phyloP scores from a whole-genome alignment of 495 filamentous ascomycete species.

The Aspergillus egyptiacus region DNA sequence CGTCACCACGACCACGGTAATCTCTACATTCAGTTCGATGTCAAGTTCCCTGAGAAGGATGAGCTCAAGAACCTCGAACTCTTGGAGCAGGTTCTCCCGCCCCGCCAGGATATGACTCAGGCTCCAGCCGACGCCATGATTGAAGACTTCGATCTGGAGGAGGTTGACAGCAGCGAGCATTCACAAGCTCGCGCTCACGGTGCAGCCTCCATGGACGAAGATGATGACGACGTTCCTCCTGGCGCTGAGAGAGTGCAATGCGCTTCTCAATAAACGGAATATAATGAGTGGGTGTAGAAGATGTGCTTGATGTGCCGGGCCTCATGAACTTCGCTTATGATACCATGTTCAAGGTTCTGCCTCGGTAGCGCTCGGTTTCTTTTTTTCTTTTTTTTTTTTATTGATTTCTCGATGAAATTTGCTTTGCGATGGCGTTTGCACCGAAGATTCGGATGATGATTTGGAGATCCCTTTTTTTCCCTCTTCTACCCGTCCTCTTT shows the following conservation, averaged over 20 bases:
- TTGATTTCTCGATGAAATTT: slow-evolving; percentile 26
- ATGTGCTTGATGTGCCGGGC: slow-evolving; percentile 21
- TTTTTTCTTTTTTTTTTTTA: slow-evolving; percentile 28
- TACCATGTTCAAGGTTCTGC: slow-evolving; percentile 35
- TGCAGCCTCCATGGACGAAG: slow-evolving; percentile 72
- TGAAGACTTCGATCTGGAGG: slow-evolving; percentile 78
- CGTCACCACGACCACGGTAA: slow-evolving; percentile 96
- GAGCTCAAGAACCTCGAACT: slow-evolving; percentile 48
- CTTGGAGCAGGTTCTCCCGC: slow-evolving; percentile 76
- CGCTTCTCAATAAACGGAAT: slow-evolving; percentile 76
- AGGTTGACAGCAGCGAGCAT: slow-evolving; percentile 62
- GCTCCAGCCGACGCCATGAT: slow-evolving; percentile 80
- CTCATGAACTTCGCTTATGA: slow-evolving; percentile 41
- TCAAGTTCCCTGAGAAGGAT: slow-evolving; percentile 80
- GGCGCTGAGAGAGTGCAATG: slow-evolving; percentile 95
- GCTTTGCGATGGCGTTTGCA: slow-evolving; percentile 40
- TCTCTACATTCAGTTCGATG: slow-evolving; percentile 94
- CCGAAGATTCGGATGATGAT: slow-evolving; percentile 31
- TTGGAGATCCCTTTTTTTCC: slow-evolving; percentile 21
- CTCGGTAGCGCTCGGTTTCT: slow-evolving; percentile 19
- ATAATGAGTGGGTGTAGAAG: slow-evolving; percentile 11
- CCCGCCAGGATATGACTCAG: slow-evolving; percentile 52
- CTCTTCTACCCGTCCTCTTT: slow-evolving; percentile 3
- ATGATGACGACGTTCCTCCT: slow-evolving; percentile 68
- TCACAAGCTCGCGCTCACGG: slow-evolving; percentile 69